These are phyloP conservation scores for Bryoerythrophyllum caledonicum DNA, from an alignment of 225 moss, liverwort and hornwort species.

Conservation along the genomic window DNA sequence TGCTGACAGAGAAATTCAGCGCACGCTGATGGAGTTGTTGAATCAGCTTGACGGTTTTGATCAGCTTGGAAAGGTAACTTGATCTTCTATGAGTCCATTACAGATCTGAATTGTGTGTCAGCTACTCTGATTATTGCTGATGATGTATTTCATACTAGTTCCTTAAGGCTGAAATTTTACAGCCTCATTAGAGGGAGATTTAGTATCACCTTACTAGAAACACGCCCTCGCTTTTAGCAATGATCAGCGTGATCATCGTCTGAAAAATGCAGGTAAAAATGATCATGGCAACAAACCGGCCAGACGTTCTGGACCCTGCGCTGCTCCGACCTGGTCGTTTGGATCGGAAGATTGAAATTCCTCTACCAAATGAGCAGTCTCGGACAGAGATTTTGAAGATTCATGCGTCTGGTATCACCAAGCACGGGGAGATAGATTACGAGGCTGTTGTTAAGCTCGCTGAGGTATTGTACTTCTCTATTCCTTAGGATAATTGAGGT, in stretches of 20 bases:
- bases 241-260: background rate
- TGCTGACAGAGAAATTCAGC: conserved; percentile 97
- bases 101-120: background rate
- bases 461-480: conserved; percentile 49
- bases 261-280: conserved; percentile 76
- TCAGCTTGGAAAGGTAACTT: conserved; percentile 86
- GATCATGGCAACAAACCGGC: conserved; percentile 99
- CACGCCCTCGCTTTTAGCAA: too few relatives aligned
- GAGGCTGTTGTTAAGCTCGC: conserved; percentile 97
- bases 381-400: conserved; percentile 95
- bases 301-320: conserved; percentile 95
- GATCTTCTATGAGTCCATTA: too few relatives aligned
- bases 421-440: conserved; percentile 93
- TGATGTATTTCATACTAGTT: too few relatives aligned
- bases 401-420: conserved; percentile 92
- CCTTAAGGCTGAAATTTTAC: too few relatives aligned
- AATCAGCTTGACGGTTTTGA: conserved; percentile 98
- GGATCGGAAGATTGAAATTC: conserved; percentile 98
- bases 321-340: conserved; percentile 92
- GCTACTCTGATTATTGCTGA: background rate
- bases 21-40: conserved; percentile 96
- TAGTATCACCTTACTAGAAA: too few relatives aligned
- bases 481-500: background rate
- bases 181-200: too few relatives aligned
- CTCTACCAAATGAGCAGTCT: conserved; percentile 96